These are phyloP conservation scores for Venturia carpophila DNA, from an alignment of 2,329 filamentous ascomycete genomes.

Conservation along the genomic window DNA sequence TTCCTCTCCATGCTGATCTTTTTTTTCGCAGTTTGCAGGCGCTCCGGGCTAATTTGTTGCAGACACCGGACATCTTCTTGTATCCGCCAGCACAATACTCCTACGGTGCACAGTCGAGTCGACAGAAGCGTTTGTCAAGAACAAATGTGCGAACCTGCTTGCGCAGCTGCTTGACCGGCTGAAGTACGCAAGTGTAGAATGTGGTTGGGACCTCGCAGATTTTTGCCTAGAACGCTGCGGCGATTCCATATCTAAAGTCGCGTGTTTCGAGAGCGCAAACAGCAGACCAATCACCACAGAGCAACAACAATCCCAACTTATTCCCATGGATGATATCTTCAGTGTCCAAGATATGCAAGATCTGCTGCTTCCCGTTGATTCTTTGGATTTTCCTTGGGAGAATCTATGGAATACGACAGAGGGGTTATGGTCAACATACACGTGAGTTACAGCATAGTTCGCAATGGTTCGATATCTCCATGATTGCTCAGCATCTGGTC, in stretches of 20 bases:
- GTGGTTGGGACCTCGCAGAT: slow-evolving; percentile 49
- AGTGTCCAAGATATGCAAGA: slow-evolving; percentile 25
- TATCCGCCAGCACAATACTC: slow-evolving; percentile 46
- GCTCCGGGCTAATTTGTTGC: slow-evolving; percentile 4
- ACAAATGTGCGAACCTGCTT: slow-evolving; percentile 40
- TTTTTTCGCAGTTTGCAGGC: not conserved
- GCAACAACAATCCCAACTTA: not conserved
- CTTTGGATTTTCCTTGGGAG: slow-evolving; percentile 33
- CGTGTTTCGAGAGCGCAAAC: slow-evolving; percentile 24
- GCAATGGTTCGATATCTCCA: not conserved
- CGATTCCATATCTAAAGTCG: slow-evolving; percentile 32
- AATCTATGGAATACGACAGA: slow-evolving; percentile 31
- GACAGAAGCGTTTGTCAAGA: slow-evolving; percentile 38
- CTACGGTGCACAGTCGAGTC: slow-evolving; percentile 47
- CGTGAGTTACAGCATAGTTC: not conserved
- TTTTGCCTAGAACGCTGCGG: slow-evolving; percentile 43
- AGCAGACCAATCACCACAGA: not conserved
- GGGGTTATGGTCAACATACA: slow-evolving; percentile 22
- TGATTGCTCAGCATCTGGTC: not conserved
- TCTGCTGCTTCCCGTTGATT: slow-evolving; percentile 27
- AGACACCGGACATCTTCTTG: slow-evolving; percentile 46
- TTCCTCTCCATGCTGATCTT: not conserved
- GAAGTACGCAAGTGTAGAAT: slow-evolving; percentile 40
- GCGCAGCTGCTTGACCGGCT: slow-evolving; percentile 42
- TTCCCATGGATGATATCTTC: slow-evolving; percentile 22